Percentiles rank a stretch among this genome's conserved stretches.
Conservation (phyloP, 1,139 yeast genomes). For the Kurtzmaniella quercitrusa region DNA sequence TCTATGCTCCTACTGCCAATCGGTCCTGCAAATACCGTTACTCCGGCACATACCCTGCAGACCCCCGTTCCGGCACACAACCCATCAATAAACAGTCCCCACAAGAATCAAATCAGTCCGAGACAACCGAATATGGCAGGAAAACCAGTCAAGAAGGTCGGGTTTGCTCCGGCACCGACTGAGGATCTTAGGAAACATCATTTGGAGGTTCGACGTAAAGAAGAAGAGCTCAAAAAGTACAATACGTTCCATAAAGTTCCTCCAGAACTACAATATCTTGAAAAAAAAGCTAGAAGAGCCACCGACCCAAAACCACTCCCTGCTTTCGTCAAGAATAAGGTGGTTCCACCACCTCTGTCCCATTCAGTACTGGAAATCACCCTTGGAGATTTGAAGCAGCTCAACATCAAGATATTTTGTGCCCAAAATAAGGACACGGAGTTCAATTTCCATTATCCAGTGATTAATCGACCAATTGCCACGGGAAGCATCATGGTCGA, state of each 20-base stretch:
- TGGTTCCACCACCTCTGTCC: constrained; percentile 10
- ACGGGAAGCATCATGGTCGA: constrained; percentile 32
- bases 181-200: constrained; percentile 37
- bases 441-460: constrained; percentile 39
- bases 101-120: background rate
- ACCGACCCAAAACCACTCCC: background rate
- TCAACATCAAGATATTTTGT: constrained; percentile 39
- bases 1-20: too few relatives aligned
- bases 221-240: constrained; percentile 22
- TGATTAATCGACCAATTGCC: constrained; percentile 32
- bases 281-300: constrained; percentile 15
- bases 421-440: constrained; percentile 41
- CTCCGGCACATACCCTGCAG: background rate
- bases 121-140: background rate
- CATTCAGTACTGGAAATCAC: constrained; percentile 9
- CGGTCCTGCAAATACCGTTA: background rate
- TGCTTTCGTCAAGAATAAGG: constrained; percentile 4
- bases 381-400: constrained; percentile 27
- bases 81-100: background rate
- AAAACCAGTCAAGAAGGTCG: constrained; percentile 26
- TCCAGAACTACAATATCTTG: constrained; percentile 38
- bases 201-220: constrained; percentile 19
- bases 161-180: constrained; percentile 39
- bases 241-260: constrained; percentile 42
- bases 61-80: background rate